phyloP scores from a whole-genome alignment of 306 rosid genomes.

The Vigna angularis region DNA sequence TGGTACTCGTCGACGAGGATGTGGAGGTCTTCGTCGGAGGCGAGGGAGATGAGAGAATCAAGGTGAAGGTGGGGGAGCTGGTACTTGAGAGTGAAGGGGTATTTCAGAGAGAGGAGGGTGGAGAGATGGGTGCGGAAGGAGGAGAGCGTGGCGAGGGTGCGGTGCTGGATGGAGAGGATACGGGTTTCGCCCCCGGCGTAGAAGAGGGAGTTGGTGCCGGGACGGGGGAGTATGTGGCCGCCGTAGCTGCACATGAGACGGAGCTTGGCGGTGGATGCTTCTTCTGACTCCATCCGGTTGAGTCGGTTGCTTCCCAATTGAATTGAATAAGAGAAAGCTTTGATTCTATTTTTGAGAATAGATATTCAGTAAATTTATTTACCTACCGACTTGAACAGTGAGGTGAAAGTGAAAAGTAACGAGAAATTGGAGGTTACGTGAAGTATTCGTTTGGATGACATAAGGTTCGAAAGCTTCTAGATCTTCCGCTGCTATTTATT shows the following conservation, averaged over 20 bases:
- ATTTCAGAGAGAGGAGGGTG: conserved; percentile 44
- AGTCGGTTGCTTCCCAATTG: no score
- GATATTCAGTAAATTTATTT: no score
- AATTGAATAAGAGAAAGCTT: no score
- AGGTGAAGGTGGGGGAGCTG: conserved; percentile 62
- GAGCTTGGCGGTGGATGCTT: conserved; percentile 21
- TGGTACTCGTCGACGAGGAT: conserved; percentile 53
- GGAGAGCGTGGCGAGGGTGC: conserved; percentile 43
- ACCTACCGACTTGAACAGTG: no score
- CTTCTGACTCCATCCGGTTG: no score
- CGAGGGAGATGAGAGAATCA: conserved; percentile 58
- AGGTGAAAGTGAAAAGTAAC: no score
- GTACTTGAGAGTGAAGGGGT: conserved; percentile 60
- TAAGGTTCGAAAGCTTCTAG: no score
- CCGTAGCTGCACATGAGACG: conserved; percentile 78
- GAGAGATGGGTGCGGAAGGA: conserved; percentile 54
- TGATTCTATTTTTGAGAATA: no score
- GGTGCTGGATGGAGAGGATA: conserved; percentile 54
- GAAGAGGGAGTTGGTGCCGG: conserved; percentile 52
- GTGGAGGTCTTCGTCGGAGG: conserved; percentile 55
- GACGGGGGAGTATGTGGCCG: conserved; percentile 60
- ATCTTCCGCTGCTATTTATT: no score
- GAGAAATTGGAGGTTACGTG: no score
- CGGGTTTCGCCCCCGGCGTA: conserved; percentile 73
- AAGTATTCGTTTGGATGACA: no score